Percentiles rank a stretch among this genome's conserved stretches.
Evolutionary conservation across 768 basidiomycete species (phyloP).

Genomic region (Cyclocybe aegerita): DNA sequence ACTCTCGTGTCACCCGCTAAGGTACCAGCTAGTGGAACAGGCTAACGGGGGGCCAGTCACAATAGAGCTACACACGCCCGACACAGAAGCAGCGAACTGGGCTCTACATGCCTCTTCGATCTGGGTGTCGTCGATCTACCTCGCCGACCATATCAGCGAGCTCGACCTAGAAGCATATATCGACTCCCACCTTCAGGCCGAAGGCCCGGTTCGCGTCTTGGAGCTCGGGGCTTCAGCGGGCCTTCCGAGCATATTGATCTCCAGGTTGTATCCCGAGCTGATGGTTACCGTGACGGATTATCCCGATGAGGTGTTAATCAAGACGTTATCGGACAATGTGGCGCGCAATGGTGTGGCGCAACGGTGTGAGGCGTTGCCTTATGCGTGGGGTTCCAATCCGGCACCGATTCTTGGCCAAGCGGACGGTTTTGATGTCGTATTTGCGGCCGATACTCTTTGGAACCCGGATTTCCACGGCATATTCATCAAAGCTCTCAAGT

Average conservation of each 20-base stretch:
- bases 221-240: constrained; percentile 79
- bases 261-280: constrained; percentile 41
- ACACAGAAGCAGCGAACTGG: constrained; percentile 71
- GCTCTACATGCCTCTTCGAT: constrained; percentile 75
- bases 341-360: constrained; percentile 44
- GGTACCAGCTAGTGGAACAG: constrained; percentile 2
- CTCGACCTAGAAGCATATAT: constrained; percentile 35
- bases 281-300: constrained; percentile 66
- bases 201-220: constrained; percentile 38
- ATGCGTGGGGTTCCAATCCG: constrained; percentile 65
- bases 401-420: constrained; percentile 20
- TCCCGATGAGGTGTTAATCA: constrained; percentile 63
- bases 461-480: constrained; percentile 57
- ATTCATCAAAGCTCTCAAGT: constrained; percentile 52
- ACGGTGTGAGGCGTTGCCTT: constrained; percentile 53
- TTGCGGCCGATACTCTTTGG: constrained; percentile 82
- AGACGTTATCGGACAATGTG: constrained; percentile 58
- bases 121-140: constrained; percentile 67
- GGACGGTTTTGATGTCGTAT: constrained; percentile 55
- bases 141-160: constrained; percentile 62
- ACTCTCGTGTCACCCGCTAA: constrained; percentile 8
- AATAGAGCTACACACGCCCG: constrained; percentile 57
- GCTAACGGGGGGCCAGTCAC: constrained; percentile 9
- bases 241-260: constrained; percentile 68
- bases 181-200: constrained; percentile 7